Conservation (phyloP, 2,329 filamentous ascomycete species). For the Thielaviopsis euricoi region DNA sequence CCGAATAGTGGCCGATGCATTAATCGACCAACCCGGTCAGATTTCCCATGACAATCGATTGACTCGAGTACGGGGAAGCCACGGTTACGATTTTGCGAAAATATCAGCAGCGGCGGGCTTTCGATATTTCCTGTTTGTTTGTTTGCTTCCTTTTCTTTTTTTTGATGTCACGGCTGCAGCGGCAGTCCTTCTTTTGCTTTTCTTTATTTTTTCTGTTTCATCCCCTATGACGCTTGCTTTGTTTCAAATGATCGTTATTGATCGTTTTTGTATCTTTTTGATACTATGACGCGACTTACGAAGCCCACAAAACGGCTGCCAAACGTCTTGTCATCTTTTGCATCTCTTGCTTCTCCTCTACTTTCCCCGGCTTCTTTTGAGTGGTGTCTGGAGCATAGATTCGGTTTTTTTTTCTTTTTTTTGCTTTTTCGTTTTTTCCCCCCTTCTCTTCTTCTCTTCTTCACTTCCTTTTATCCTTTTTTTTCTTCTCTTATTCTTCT, state of each 20-base stretch:
- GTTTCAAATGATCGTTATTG: background rate
- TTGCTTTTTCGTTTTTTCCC: slow-evolving; percentile 1
- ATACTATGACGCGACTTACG: background rate
- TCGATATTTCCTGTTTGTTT: background rate
- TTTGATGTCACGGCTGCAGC: background rate
- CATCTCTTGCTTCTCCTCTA: slow-evolving; percentile 12
- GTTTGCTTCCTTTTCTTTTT: slow-evolving; percentile 1
- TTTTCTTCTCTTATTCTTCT: slow-evolving; percentile 6
- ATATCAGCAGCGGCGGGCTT: background rate
- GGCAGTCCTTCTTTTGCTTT: slow-evolving; percentile 9
- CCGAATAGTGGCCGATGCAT: slow-evolving; percentile 25
- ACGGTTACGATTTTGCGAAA: background rate
- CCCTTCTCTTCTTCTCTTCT: slow-evolving; percentile 13
- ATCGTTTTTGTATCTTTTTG: background rate
- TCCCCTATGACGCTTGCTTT: background rate
- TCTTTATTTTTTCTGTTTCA: slow-evolving; percentile 9
- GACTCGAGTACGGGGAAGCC: background rate
- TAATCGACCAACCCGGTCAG: slow-evolving; percentile 4
- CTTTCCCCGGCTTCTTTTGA: slow-evolving; percentile 9
- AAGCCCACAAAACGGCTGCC: background rate
- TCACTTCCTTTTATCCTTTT: slow-evolving; percentile 5
- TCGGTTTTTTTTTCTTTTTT: slow-evolving; percentile 11
- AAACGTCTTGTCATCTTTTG: background rate
- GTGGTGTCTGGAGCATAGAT: slow-evolving; percentile 2
- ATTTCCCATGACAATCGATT: background rate